Evolutionary conservation across 371 early-diverging fungal species (phyloP).

Genomic region (Mortierella sp.): DNA sequence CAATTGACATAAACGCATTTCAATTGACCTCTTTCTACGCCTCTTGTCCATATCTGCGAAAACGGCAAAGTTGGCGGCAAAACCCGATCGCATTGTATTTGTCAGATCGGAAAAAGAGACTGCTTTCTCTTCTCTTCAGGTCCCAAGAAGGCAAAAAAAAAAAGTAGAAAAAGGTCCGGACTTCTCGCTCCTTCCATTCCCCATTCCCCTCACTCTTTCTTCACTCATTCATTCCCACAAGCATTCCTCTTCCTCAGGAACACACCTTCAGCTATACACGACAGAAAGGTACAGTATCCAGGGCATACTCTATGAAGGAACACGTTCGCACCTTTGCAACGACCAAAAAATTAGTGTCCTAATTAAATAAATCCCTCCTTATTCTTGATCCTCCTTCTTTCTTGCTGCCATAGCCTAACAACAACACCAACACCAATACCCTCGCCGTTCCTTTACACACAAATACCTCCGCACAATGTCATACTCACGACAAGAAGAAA

Average conservation of each 20-base stretch:
- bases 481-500: conserved; percentile 33
- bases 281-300: neutral
- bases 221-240: neutral
- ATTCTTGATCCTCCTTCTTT: neutral
- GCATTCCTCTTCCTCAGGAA: neutral
- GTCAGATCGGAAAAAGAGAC: neutral
- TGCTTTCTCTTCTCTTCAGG: neutral
- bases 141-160: conserved; percentile 9
- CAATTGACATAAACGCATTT: neutral
- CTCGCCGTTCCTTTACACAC: neutral
- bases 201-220: neutral
- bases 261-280: neutral
- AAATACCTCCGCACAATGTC: conserved; percentile 17
- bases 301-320: too few relatives aligned
- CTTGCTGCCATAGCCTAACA: neutral
- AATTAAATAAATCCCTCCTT: neutral
- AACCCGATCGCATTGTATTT: conserved; percentile 3
- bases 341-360: neutral
- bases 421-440: neutral
- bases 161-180: neutral
- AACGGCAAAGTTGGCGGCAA: neutral
- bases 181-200: neutral
- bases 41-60: neutral
- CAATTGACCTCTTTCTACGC: neutral
- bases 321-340: neutral